A percentile compares a stretch with the other conserved stretches of the same genome.
Conservation (phyloP, 2,329 filamentous ascomycete genomes). For the Exserohilum rostratum region DNA sequence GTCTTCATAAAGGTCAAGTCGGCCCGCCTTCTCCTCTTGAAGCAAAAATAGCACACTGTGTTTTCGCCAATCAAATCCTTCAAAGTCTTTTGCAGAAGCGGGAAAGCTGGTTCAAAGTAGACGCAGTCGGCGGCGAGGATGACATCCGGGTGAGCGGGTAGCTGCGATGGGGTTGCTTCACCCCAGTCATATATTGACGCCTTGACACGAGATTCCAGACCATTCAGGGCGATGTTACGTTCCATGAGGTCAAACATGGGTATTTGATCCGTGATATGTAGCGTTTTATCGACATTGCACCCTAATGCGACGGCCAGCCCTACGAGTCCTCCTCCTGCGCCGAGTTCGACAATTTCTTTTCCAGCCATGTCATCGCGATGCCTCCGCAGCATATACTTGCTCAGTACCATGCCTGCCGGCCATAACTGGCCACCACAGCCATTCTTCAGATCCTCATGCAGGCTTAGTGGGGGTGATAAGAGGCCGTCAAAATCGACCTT, state of each 20-base stretch:
- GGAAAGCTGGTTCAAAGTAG: conserved; percentile 96
- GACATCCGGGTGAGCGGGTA: conserved; percentile 70
- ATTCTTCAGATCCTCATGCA: conserved; percentile 83
- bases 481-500: conserved; percentile 73
- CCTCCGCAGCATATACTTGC: conserved; percentile 82
- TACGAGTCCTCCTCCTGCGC: conserved; percentile 88
- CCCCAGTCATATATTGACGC: conserved; percentile 82
- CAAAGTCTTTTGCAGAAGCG: conserved; percentile 80
- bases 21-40: conserved; percentile 86
- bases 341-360: conserved; percentile 86
- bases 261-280: conserved; percentile 85
- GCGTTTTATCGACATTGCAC: conserved; percentile 60
- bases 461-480: conserved; percentile 69
- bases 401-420: conserved; percentile 89
- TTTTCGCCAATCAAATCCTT: conserved; percentile 70
- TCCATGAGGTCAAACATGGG: conserved; percentile 87
- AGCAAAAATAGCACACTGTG: conserved; percentile 84
- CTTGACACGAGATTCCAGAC: conserved; percentile 66
- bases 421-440: conserved; percentile 94
- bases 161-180: conserved; percentile 45
- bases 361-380: conserved; percentile 67
- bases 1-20: conserved; percentile 61
- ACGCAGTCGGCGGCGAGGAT: conserved; percentile 74
- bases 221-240: conserved; percentile 84
- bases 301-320: conserved; percentile 66